Evolutionary conservation across 2,329 filamentous ascomycete genomes (phyloP), one percentile per base, ranked within the genome.

Genomic region (Arthrobotrys sinensis): DNA sequence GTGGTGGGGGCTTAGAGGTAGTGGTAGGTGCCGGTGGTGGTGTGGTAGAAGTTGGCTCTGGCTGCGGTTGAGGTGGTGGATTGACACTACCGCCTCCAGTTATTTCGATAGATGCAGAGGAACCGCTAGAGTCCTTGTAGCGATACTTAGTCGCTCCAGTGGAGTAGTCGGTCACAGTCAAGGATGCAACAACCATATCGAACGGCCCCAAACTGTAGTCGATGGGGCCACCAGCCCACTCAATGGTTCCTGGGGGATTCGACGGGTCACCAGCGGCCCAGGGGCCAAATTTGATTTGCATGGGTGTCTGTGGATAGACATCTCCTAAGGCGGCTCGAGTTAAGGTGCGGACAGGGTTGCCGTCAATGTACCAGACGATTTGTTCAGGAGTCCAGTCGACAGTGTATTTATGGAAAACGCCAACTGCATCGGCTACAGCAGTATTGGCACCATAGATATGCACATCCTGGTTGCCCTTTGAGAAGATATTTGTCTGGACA

Each of bases 401-500:
- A 2, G 91, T 90, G 86, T 98, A 99, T 10, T 90, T 97, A 84
- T 95, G 91, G 85, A 92, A 98, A 38, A 87, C 84, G 66, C 88
- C 84, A 63, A 87, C 87, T 83, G 97, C 93, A 80, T 92, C 96
- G 82, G 88, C 89, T 83, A 90, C 86, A 5, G 89, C 85, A 84
- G 96, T 92, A 84, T 93, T 94, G 76, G 92, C 91, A 80, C 93
- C 94, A 72, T 96, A 92, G 85, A 96, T 93, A 86, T 96, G 96
- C n/a, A 89, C 89, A 43, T 89, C 91, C 0, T 93, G 94, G 81
- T 92, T 88, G 65, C 95, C 96, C 85, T 98, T 97, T 84, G 94
- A 93, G 82, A 98, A 99, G 86, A 97, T 98, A 85, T 99, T 99
- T 81, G 91, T 92, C 85, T 99, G 96, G 19, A 97, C 92, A 84